These are phyloP conservation scores for Halophytophthora batemanensis DNA, from an alignment of 352 stramenopile species.

Conservation along the genomic window DNA sequence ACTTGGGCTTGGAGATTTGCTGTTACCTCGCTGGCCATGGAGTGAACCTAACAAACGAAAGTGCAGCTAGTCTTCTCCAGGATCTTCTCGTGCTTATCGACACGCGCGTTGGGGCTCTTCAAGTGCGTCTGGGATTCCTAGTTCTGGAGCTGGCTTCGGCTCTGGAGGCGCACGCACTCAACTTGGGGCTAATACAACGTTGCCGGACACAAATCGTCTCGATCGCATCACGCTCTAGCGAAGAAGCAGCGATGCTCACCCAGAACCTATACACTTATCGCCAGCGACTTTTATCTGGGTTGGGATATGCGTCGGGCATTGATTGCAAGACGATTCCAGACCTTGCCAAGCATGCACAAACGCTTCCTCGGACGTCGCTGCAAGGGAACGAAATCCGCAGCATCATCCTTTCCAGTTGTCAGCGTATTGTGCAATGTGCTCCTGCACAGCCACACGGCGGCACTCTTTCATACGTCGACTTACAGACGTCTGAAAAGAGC, in stretches of 20 bases:
- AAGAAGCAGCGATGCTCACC: constrained; percentile 22
- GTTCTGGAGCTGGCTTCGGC: constrained; percentile 36
- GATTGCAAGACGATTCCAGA: not conserved
- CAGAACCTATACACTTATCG: constrained; percentile 25
- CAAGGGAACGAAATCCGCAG: constrained; percentile 10
- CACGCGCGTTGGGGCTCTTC: constrained; percentile 2
- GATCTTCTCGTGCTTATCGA: constrained; percentile 28
- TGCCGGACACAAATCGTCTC: constrained; percentile 26
- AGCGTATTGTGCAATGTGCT: constrained; percentile 16
- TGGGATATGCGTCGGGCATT: not conserved
- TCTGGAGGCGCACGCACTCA: constrained; percentile 13
- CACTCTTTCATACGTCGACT: constrained; percentile 7
- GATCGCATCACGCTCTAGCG: constrained; percentile 13
- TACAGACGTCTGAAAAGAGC: constrained; percentile 20
- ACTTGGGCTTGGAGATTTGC: constrained; percentile 32
- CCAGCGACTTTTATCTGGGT: constrained; percentile 5
- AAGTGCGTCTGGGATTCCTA: constrained; percentile 25
- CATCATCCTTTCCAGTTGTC: constrained; percentile 13
- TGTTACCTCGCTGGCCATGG: constrained; percentile 35
- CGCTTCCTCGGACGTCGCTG: not conserved
- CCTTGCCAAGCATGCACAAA: not conserved
- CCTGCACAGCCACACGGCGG: not conserved
- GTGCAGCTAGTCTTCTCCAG: constrained; percentile 20
- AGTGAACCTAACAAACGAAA: constrained; percentile 17
- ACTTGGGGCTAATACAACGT: constrained; percentile 25